Percentiles rank a stretch among this genome's conserved stretches.
phyloP scores from a whole-genome alignment of 208 protist species.

The Acanthamoeba pearcei region DNA sequence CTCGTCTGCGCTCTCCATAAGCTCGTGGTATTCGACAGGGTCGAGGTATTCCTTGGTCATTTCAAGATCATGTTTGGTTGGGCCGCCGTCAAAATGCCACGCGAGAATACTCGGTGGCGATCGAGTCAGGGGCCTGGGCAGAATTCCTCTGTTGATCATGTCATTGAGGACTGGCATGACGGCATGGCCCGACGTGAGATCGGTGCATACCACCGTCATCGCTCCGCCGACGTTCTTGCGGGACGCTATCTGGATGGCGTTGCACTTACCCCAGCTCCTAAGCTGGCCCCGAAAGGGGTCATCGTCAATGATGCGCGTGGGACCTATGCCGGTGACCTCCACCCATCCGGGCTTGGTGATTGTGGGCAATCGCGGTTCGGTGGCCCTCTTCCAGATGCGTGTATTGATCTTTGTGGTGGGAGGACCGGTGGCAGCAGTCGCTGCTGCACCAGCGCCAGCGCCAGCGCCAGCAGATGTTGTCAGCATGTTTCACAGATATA shows the following conservation, averaged over 20 bases:
- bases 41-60: slow-evolving; percentile 5
- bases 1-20: background rate
- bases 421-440: too few species aligned
- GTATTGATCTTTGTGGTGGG: background rate
- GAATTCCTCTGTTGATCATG: background rate
- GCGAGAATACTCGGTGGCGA: background rate
- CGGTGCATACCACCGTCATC: background rate
- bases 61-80: background rate
- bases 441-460: too few species aligned
- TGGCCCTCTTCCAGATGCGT: background rate
- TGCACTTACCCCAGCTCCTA: background rate
- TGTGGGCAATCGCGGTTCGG: background rate
- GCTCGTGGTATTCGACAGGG: background rate
- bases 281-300: background rate
- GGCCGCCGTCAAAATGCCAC: background rate
- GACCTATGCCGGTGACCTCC: background rate
- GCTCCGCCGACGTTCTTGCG: background rate
- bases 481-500: too few species aligned
- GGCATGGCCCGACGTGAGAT: background rate
- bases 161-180: background rate
- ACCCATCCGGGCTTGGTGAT: background rate
- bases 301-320: background rate
- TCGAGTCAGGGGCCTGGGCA: background rate
- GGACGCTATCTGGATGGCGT: background rate
- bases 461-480: too few species aligned